Evolutionary conservation across 2,329 filamentous ascomycete species (phyloP).

Genomic region (Nigrograna mackinnonii): DNA sequence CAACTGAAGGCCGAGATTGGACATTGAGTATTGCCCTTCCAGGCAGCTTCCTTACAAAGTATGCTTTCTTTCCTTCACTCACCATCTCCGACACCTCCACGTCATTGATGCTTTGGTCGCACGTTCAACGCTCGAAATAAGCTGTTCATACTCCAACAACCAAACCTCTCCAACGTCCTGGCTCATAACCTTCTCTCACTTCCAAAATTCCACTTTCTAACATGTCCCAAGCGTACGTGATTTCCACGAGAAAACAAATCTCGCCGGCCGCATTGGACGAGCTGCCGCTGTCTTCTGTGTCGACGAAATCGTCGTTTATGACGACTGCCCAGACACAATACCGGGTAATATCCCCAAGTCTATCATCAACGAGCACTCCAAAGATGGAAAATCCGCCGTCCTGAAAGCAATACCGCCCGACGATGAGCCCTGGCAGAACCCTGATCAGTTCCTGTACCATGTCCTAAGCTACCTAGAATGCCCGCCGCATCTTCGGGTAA

Average conservation of each 20-base stretch:
- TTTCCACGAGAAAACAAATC: slow-evolving; percentile 73
- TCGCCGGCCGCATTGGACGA: slow-evolving; percentile 77
- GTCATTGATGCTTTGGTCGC: too few species aligned
- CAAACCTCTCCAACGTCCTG: too few species aligned
- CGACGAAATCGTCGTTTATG: slow-evolving; percentile 82
- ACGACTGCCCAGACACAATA: slow-evolving; percentile 61
- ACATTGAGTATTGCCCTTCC: slow-evolving; percentile 79
- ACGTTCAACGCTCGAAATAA: too few species aligned
- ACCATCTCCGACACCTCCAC: too few species aligned
- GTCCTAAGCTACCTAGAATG: slow-evolving; percentile 82
- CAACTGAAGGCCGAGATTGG: slow-evolving; percentile 67
- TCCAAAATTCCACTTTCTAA: too few species aligned
- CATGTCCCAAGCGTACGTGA: slow-evolving; percentile 63
- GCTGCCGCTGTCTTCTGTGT: slow-evolving; percentile 82
- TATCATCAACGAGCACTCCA: slow-evolving; percentile 20
- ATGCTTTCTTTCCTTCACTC: too few species aligned
- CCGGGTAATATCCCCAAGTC: slow-evolving; percentile 13
- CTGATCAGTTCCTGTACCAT: slow-evolving; percentile 78
- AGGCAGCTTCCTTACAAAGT: slow-evolving; percentile 78
- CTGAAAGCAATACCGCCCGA: slow-evolving; percentile 39
- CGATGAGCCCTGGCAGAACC: slow-evolving; percentile 66
- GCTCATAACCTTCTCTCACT: not conserved
- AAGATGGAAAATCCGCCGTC: slow-evolving; percentile 49
- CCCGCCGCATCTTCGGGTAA: slow-evolving; percentile 77
- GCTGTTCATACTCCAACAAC: too few species aligned